Conservation (phyloP, 1,284 basidiomycete genomes). For the Sutorius eximius region DNA sequence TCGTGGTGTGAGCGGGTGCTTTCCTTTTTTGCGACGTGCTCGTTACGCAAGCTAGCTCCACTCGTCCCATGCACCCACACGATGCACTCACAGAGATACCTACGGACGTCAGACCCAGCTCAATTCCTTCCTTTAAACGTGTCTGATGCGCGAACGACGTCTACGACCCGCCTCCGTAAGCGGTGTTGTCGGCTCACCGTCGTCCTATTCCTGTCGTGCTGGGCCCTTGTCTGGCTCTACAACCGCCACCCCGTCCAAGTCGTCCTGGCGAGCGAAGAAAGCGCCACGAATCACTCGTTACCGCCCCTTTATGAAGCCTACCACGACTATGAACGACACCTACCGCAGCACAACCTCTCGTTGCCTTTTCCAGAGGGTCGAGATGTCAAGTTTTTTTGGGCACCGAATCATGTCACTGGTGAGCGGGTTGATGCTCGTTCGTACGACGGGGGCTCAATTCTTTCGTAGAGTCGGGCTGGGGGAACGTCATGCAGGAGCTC, state of each 20-base stretch:
- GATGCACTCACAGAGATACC: slow-evolving; percentile 16
- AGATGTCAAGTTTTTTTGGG: slow-evolving; percentile 47
- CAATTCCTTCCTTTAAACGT: slow-evolving; percentile 21
- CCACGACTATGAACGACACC: slow-evolving; percentile 42
- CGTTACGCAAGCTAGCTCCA: background rate
- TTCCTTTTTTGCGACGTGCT: slow-evolving; percentile 1
- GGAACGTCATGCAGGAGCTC: slow-evolving; percentile 58
- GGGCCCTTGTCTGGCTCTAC: slow-evolving; percentile 26
- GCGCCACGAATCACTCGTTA: slow-evolving; percentile 11
- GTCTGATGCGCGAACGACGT: slow-evolving; percentile 7
- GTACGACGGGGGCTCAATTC: background rate
- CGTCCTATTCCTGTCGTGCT: slow-evolving; percentile 11
- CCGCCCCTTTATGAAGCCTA: slow-evolving; percentile 52
- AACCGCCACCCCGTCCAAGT: background rate
- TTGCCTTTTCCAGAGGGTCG: slow-evolving; percentile 43
- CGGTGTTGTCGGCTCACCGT: slow-evolving; percentile 23
- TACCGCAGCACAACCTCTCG: slow-evolving; percentile 48
- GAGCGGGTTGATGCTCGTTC: slow-evolving; percentile 3
- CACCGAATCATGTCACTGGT: slow-evolving; percentile 50
- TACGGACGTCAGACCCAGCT: slow-evolving; percentile 9
- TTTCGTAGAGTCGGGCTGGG: slow-evolving; percentile 51
- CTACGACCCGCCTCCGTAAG: slow-evolving; percentile 9
- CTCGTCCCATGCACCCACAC: background rate
- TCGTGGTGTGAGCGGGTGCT: background rate
- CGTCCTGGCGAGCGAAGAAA: slow-evolving; percentile 2